phyloP scores from a whole-genome alignment of 2,329 filamentous ascomycete species.

The Calonectria honghensis region DNA sequence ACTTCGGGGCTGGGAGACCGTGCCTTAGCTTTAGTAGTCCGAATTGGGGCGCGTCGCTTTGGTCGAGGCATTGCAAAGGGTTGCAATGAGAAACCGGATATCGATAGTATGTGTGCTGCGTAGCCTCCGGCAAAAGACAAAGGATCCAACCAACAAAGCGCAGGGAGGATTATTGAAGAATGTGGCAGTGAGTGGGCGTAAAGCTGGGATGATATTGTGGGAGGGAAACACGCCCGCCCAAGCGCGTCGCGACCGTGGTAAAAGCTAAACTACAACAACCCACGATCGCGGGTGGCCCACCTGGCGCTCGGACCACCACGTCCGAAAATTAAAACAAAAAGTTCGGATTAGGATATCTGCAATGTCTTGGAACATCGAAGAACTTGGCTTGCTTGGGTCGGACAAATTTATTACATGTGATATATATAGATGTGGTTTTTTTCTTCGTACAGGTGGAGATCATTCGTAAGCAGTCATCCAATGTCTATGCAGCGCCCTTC shows the following conservation, averaged over 20 bases:
- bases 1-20: slow-evolving; percentile 46
- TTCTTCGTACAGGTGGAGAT: slow-evolving; percentile 39
- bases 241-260: slow-evolving; percentile 57
- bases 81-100: slow-evolving; percentile 1
- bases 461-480: slow-evolving; percentile 36
- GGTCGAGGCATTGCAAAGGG: slow-evolving; percentile 56
- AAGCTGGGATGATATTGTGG: slow-evolving; percentile 41
- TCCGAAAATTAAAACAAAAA: neutral
- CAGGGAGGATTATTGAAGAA: slow-evolving; percentile 26
- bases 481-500: slow-evolving; percentile 33
- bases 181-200: slow-evolving; percentile 28
- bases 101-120: slow-evolving; percentile 30
- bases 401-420: slow-evolving; percentile 5
- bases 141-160: slow-evolving; percentile 25
- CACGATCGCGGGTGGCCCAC: slow-evolving; percentile 38
- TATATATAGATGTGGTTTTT: neutral
- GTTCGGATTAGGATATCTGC: neutral
- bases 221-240: slow-evolving; percentile 52
- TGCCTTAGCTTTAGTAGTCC: slow-evolving; percentile 48
- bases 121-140: neutral
- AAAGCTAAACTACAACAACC: slow-evolving; percentile 35
- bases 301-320: slow-evolving; percentile 43
- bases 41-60: slow-evolving; percentile 54
- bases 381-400: neutral
- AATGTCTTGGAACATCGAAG: neutral